Conservation (phyloP, 495 filamentous ascomycete genomes). For the Penicillium salamii region DNA sequence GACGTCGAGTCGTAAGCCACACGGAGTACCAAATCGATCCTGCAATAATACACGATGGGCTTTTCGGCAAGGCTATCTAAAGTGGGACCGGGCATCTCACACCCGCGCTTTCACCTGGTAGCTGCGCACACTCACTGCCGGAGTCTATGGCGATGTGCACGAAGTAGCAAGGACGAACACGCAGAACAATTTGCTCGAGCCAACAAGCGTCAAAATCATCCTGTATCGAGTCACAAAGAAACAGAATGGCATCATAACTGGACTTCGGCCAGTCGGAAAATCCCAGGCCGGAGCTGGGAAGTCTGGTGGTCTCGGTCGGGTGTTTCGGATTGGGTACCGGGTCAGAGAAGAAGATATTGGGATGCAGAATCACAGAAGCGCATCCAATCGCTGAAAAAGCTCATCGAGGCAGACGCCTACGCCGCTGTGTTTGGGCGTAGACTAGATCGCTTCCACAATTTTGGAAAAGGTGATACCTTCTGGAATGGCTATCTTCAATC, state of each 20-base stretch:
- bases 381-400: slow-evolving; percentile 33
- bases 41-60: too few relatives aligned
- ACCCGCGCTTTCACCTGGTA: neutral
- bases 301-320: slow-evolving; percentile 11
- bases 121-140: slow-evolving; percentile 4
- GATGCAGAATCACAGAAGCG: slow-evolving; percentile 18
- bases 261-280: slow-evolving; percentile 3
- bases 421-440: slow-evolving; percentile 41
- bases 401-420: slow-evolving; percentile 40
- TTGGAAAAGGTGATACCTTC: slow-evolving; percentile 12
- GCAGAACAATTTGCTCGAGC: slow-evolving; percentile 11
- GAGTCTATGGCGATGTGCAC: slow-evolving; percentile 12
- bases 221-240: slow-evolving; percentile 11
- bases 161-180: slow-evolving; percentile 13
- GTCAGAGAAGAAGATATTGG: slow-evolving; percentile 16
- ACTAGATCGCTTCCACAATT: slow-evolving; percentile 18
- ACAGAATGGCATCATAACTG: slow-evolving; percentile 6
- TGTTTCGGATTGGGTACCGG: slow-evolving; percentile 10
- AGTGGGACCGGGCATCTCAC: too few relatives aligned
- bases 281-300: slow-evolving; percentile 8
- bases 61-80: too few relatives aligned
- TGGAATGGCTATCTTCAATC: slow-evolving; percentile 30
- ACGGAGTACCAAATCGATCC: too few relatives aligned
- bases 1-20: too few relatives aligned
- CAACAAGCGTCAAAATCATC: slow-evolving; percentile 15